These are phyloP conservation scores for Globisporangium iwayamae DNA, from an alignment of 352 stramenopile genomes.

Conservation along the genomic window DNA sequence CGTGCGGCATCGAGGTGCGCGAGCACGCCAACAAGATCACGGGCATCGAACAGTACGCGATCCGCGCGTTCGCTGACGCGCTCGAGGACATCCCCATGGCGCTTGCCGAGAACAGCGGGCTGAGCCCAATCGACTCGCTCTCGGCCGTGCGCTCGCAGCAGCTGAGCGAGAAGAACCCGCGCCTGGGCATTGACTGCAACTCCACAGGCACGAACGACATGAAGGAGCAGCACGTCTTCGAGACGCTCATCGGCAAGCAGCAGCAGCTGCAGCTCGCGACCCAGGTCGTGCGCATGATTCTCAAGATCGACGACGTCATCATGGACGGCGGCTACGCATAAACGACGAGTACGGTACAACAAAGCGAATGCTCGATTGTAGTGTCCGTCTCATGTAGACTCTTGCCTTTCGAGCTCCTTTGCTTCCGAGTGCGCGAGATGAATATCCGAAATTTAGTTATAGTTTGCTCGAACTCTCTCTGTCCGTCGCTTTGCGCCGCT, in stretches of 20 bases:
- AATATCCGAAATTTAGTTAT: slow-evolving; percentile 17
- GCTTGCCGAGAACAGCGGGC: slow-evolving; percentile 98
- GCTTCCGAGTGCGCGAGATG: slow-evolving; percentile 7
- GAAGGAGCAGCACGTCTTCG: slow-evolving; percentile 98
- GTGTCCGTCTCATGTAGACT: not conserved
- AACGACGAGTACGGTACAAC: not conserved
- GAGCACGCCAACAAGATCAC: slow-evolving; percentile 81
- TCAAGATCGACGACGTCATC: slow-evolving; percentile 99
- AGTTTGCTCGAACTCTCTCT: slow-evolving; percentile 6
- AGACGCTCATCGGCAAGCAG: slow-evolving; percentile 99
- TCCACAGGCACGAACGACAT: slow-evolving; percentile 94
- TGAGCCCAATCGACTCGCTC: slow-evolving; percentile 97
- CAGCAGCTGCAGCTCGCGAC: slow-evolving; percentile 99
- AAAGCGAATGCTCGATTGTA: not conserved
- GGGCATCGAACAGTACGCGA: slow-evolving; percentile 95
- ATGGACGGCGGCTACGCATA: slow-evolving; percentile 90
- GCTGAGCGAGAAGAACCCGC: slow-evolving; percentile 93
- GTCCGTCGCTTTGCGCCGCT: not conserved
- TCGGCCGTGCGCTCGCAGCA: slow-evolving; percentile 95
- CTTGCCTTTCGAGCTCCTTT: not conserved
- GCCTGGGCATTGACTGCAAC: slow-evolving; percentile 97
- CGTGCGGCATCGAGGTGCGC: slow-evolving; percentile 94
- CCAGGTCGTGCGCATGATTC: slow-evolving; percentile 99
- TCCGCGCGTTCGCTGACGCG: slow-evolving; percentile 98
- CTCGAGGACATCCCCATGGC: slow-evolving; percentile 99